Evolutionary conservation across 129 eudicot genomes (phyloP).

Genomic region (Centella asiatica): DNA sequence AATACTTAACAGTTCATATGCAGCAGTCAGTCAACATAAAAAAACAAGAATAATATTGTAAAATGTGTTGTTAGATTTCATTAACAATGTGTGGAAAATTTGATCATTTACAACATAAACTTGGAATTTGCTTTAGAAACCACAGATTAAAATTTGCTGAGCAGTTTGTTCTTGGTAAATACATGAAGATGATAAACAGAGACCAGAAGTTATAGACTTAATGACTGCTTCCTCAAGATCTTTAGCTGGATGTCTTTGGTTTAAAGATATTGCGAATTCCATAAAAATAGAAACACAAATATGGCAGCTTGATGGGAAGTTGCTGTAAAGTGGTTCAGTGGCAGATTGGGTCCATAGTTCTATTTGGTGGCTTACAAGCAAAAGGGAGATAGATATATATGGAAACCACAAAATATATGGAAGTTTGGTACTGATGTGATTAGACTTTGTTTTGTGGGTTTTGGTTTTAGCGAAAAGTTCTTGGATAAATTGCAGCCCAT

Average conservation of each 20-base stretch:
- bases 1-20: no score
- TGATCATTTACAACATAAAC: not conserved
- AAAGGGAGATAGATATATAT: not conserved
- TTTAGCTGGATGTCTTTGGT: constrained; percentile 4
- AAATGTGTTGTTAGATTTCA: no score
- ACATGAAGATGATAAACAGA: not conserved
- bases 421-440: no score
- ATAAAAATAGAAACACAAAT: constrained; percentile 2
- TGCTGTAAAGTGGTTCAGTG: not conserved
- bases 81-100: no score
- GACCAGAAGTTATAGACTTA: not conserved
- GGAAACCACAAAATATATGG: constrained; percentile 4
- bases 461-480: not conserved
- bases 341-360: constrained; percentile 4
- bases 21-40: no score
- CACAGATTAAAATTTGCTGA: constrained; percentile 1
- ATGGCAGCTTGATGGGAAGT: constrained; percentile 1
- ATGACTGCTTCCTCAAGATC: not conserved
- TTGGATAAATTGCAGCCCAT: not conserved
- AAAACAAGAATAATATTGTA: no score
- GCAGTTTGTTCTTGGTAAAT: not conserved
- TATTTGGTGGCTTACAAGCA: not conserved
- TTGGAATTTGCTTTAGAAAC: constrained; percentile 1
- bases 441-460: no score
- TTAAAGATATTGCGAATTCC: constrained; percentile 2